These are phyloP conservation scores for Globisporangium barbulae DNA, from an alignment of 352 stramenopile species.

Conservation along the genomic window DNA sequence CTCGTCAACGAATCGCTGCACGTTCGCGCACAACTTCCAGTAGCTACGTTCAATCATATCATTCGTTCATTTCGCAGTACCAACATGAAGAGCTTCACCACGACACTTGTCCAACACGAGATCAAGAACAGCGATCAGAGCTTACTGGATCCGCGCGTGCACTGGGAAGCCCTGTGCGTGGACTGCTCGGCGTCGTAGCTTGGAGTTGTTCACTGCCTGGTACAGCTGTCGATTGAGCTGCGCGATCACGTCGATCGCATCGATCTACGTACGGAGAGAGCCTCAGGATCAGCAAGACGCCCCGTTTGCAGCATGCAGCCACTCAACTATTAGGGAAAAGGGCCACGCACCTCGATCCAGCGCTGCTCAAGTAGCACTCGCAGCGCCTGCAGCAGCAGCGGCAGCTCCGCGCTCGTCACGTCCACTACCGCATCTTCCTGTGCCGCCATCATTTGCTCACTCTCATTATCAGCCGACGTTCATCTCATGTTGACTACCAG, in stretches of 20 bases:
- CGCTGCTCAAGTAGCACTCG: slow-evolving; percentile 28
- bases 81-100: neutral
- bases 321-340: too few relatives aligned
- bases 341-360: slow-evolving; percentile 39
- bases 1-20: slow-evolving; percentile 26
- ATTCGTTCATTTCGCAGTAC: neutral
- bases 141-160: slow-evolving; percentile 26
- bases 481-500: neutral
- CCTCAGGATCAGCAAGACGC: neutral
- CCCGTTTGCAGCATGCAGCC: neutral
- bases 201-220: slow-evolving; percentile 20
- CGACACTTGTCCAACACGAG: neutral
- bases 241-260: slow-evolving; percentile 31
- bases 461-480: neutral
- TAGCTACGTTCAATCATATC: slow-evolving; percentile 22
- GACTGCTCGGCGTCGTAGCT: slow-evolving; percentile 27
- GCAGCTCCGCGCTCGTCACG: neutral
- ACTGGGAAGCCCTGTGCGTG: slow-evolving; percentile 26
- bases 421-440: neutral
- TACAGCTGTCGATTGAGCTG: slow-evolving; percentile 22
- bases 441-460: neutral
- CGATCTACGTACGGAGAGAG: slow-evolving; percentile 20
- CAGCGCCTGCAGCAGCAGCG: slow-evolving; percentile 18
- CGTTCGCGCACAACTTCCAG: slow-evolving; percentile 34
- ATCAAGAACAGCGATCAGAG: neutral